Evolutionary conservation across 768 basidiomycete species (phyloP).

Genomic region (Dacryopinax spathularia): DNA sequence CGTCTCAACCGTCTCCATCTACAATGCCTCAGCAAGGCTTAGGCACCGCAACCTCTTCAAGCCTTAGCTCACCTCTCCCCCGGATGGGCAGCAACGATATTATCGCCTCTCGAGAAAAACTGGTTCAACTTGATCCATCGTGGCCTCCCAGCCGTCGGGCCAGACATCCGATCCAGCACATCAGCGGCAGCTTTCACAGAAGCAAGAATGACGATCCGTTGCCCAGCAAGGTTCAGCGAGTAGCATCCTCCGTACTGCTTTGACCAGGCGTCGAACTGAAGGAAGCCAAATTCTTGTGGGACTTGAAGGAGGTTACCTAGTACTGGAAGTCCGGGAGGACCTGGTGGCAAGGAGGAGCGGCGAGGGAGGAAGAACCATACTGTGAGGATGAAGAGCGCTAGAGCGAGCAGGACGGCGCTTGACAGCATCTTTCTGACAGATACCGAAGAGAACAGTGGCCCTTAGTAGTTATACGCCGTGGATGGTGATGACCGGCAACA

Average conservation of each 20-base stretch:
- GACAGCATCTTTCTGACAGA: too few species aligned
- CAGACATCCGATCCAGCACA: neutral
- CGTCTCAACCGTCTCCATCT: neutral
- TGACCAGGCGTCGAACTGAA: slow-evolving; percentile 47
- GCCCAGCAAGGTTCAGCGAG: neutral
- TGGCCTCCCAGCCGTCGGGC: neutral
- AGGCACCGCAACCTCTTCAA: neutral
- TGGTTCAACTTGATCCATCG: neutral
- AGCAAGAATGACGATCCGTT: neutral
- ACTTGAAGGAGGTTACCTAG: slow-evolving; percentile 17
- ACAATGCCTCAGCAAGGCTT: neutral
- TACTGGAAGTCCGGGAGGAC: slow-evolving; percentile 10
- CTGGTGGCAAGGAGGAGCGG: neutral
- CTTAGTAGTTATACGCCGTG: too few species aligned
- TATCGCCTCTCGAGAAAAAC: neutral
- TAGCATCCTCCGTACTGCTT: slow-evolving; percentile 28
- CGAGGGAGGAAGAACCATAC: neutral
- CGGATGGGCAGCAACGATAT: neutral
- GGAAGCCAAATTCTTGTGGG: slow-evolving; percentile 33
- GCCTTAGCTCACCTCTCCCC: neutral
- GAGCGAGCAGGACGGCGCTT: neutral
- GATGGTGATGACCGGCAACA: too few species aligned
- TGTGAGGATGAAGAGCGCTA: neutral
- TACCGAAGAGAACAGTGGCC: too few species aligned
- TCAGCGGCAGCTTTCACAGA: neutral